Conservation (phyloP, 768 basidiomycete species). For the Mycena venus region DNA sequence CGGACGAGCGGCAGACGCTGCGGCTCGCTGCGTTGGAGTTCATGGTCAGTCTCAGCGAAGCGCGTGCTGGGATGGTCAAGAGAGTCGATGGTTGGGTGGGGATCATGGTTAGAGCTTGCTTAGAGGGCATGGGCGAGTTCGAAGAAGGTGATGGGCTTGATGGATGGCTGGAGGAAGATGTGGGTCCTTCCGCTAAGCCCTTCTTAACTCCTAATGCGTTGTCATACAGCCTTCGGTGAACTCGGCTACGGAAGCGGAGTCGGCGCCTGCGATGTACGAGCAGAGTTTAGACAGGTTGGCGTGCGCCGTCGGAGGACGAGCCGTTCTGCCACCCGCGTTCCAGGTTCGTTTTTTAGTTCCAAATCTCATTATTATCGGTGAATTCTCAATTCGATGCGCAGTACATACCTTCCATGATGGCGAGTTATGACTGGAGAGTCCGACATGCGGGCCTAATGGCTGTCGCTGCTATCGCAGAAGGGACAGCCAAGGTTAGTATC, state of each 20-base stretch:
- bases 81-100: slow-evolving; percentile 79
- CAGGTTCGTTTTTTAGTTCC: slow-evolving; percentile 48
- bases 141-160: slow-evolving; percentile 63
- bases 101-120: slow-evolving; percentile 78
- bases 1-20: slow-evolving; percentile 78
- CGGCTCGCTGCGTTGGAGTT: slow-evolving; percentile 85
- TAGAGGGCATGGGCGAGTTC: slow-evolving; percentile 87
- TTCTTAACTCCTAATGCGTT: slow-evolving; percentile 1
- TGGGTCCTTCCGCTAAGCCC: slow-evolving; percentile 53
- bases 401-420: slow-evolving; percentile 86
- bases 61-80: slow-evolving; percentile 76
- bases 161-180: slow-evolving; percentile 82
- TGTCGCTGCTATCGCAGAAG: slow-evolving; percentile 88
- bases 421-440: slow-evolving; percentile 85
- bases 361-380: neutral
- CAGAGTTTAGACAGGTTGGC: slow-evolving; percentile 87
- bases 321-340: slow-evolving; percentile 85
- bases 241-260: slow-evolving; percentile 71
- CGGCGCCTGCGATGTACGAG: slow-evolving; percentile 83
- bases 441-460: slow-evolving; percentile 91
- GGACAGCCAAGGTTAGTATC: slow-evolving; percentile 73
- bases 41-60: slow-evolving; percentile 85
- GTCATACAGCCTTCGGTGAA: slow-evolving; percentile 73
- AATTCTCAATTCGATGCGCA: neutral
- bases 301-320: slow-evolving; percentile 81